Evolutionary conservation across 1,284 basidiomycete species (phyloP).

Genomic region (Inonotus hispidus): DNA sequence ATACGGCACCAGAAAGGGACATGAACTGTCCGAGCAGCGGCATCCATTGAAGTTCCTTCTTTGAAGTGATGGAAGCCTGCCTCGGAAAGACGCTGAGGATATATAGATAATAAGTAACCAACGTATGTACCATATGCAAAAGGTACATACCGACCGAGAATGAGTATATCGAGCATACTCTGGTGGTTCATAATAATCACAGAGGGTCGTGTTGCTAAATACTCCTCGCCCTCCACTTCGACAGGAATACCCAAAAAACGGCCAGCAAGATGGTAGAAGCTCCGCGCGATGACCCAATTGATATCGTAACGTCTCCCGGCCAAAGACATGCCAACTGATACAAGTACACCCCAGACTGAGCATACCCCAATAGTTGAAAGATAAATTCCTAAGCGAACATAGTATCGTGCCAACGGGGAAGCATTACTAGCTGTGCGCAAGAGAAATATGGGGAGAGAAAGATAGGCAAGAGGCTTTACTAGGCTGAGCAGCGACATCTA

Average conservation of each 20-base stretch:
- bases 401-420: slow-evolving; percentile 59
- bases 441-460: slow-evolving; percentile 63
- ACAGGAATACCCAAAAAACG: slow-evolving; percentile 67
- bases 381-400: slow-evolving; percentile 72
- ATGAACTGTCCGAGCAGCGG: slow-evolving; percentile 92
- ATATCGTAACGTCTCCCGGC: slow-evolving; percentile 78
- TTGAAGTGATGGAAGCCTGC: slow-evolving; percentile 86
- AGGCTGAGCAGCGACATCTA: slow-evolving; percentile 59
- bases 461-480: slow-evolving; percentile 65
- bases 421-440: slow-evolving; percentile 51
- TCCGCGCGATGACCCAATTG: slow-evolving; percentile 80
- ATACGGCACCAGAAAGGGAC: slow-evolving; percentile 88
- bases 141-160: slow-evolving; percentile 67
- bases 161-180: slow-evolving; percentile 84
- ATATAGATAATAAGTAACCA: background rate
- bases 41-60: slow-evolving; percentile 83
- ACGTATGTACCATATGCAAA: slow-evolving; percentile 5
- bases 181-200: slow-evolving; percentile 93
- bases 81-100: slow-evolving; percentile 73
- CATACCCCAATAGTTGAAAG: slow-evolving; percentile 69
- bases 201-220: slow-evolving; percentile 62
- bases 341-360: slow-evolving; percentile 72
- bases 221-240: slow-evolving; percentile 82
- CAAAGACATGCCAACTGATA: slow-evolving; percentile 66
- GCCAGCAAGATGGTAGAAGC: slow-evolving; percentile 74